phyloP scores from a whole-genome alignment of 2,329 filamentous ascomycete species.

The Dactylellina leptospora region DNA sequence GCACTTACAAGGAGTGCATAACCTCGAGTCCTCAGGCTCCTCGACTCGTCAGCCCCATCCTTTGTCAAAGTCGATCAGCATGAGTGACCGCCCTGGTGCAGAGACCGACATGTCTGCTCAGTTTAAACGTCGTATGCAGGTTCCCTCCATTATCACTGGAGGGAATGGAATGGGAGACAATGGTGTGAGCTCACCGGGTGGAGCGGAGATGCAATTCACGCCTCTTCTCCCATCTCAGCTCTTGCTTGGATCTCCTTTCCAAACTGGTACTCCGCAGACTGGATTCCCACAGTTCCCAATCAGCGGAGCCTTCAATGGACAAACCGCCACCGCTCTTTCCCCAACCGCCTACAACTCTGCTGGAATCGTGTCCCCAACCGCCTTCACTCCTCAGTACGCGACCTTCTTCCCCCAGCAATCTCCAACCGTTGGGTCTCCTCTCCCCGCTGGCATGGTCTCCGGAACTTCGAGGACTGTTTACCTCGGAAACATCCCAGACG shows the following conservation, averaged over 20 bases:
- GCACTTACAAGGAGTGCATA: conserved; percentile 91
- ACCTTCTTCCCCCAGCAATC: conserved; percentile 77
- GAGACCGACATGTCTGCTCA: conserved; percentile 87
- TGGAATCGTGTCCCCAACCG: conserved; percentile 80
- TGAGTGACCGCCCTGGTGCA: conserved; percentile 64
- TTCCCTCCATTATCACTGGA: conserved; percentile 91
- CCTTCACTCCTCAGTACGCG: conserved; percentile 79
- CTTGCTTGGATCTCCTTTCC: conserved; percentile 93
- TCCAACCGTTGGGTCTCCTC: conserved; percentile 79
- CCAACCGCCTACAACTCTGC: conserved; percentile 79
- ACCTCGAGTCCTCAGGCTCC: conserved; percentile 69
- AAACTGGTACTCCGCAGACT: conserved; percentile 91
- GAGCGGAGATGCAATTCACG: conserved; percentile 98
- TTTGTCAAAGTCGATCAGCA: conserved; percentile 80
- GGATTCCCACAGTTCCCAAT: conserved; percentile 90
- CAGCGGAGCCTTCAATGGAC: conserved; percentile 77
- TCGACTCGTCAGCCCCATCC: conserved; percentile 73
- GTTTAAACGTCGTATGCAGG: conserved; percentile 79
- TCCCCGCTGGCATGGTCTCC: conserved; percentile 80
- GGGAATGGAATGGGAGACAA: conserved; percentile 68
- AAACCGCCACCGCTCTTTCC: conserved; percentile 81
- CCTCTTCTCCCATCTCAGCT: conserved; percentile 93
- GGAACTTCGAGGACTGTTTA: conserved; percentile 97
- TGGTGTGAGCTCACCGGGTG: conserved; percentile 86
- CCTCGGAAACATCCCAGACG: conserved; percentile 96